Percentiles rank a stretch among this genome's conserved stretches.
Conservation (phyloP, 2,329 filamentous ascomycete genomes). For the Zymoseptoria tritici region DNA sequence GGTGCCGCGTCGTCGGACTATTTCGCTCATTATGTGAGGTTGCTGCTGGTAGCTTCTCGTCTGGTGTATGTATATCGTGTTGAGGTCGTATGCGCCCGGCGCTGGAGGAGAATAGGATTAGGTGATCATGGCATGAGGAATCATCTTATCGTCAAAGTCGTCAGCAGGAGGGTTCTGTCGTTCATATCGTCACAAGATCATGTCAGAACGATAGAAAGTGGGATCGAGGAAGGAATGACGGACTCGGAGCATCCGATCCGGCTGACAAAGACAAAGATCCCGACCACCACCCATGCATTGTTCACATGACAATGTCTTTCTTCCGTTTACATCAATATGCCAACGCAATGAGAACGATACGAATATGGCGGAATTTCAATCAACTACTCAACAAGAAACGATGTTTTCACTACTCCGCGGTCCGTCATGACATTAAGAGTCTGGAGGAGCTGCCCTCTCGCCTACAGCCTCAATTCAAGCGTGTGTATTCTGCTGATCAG, state of each 20-base stretch:
- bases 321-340: neutral
- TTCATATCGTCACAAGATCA: neutral
- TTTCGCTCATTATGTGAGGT: neutral
- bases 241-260: neutral
- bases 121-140: neutral
- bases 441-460: conserved; percentile 46
- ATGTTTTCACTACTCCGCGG: conserved; percentile 45
- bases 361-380: neutral
- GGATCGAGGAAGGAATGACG: neutral
- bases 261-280: neutral
- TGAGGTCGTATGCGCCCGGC: neutral
- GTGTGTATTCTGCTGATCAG: conserved; percentile 35
- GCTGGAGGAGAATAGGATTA: neutral
- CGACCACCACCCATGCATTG: no score
- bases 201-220: neutral
- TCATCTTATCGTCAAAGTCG: neutral
- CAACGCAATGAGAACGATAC: neutral
- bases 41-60: neutral
- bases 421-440: conserved; percentile 44
- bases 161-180: neutral
- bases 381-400: conserved; percentile 13
- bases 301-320: neutral
- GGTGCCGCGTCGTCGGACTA: neutral
- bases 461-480: conserved; percentile 56
- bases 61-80: neutral